Percentiles rank a stretch among this genome's conserved stretches.
Evolutionary conservation across 2,329 filamentous ascomycete genomes (phyloP).

Genomic region (Hypoxylon sp.): DNA sequence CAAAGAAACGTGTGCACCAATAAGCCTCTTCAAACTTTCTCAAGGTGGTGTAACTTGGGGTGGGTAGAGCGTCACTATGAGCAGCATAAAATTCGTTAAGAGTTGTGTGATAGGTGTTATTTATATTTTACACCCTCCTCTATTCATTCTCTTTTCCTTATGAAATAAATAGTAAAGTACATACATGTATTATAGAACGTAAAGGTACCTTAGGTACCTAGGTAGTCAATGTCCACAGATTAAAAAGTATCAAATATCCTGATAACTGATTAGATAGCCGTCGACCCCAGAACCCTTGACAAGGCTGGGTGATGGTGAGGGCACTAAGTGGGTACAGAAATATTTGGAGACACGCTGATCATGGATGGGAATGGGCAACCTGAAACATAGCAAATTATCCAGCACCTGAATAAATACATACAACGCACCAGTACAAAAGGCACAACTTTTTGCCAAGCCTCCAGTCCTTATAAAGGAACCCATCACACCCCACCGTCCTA

Average conservation of each 20-base stretch:
- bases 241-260: neutral
- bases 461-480: conserved; percentile 29
- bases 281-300: conserved; percentile 29
- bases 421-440: conserved; percentile 18
- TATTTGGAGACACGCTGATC: conserved; percentile 35
- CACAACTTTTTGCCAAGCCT: conserved; percentile 5
- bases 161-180: neutral
- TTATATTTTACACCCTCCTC: conserved; percentile 9
- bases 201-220: neutral
- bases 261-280: conserved; percentile 37
- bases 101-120: neutral
- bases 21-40: conserved; percentile 9
- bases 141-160: neutral
- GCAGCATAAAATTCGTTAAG: neutral
- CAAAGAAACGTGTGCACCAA: conserved; percentile 15
- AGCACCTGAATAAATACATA: conserved; percentile 38
- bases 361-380: conserved; percentile 29
- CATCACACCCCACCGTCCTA: conserved; percentile 21
- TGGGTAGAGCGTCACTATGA: neutral
- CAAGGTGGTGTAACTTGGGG: neutral
- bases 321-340: conserved; percentile 30
- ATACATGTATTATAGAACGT: too few relatives aligned
- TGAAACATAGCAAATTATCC: conserved; percentile 43
- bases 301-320: conserved; percentile 33
- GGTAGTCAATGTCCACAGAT: neutral